Conservation (phyloP, 768 basidiomycete genomes). For the Coprinopsis cinerea region DNA sequence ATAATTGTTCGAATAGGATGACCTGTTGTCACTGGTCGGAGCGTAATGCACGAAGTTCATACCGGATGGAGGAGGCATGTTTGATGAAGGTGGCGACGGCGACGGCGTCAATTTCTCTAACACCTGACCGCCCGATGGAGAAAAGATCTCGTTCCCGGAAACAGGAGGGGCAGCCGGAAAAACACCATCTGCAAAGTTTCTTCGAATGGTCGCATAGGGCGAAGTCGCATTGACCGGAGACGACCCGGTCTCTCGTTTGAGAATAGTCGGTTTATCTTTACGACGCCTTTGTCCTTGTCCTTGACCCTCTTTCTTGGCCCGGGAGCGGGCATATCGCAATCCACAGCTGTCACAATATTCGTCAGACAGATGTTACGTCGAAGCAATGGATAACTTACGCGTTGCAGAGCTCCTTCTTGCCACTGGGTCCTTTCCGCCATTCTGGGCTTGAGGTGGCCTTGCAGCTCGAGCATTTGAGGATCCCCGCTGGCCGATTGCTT, state of each 20-base stretch:
- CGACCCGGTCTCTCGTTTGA: slow-evolving; percentile 38
- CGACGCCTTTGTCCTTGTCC: slow-evolving; percentile 44
- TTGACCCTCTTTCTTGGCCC: slow-evolving; percentile 82
- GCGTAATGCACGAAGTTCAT: slow-evolving; percentile 58
- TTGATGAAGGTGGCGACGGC: slow-evolving; percentile 59
- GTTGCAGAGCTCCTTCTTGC: slow-evolving; percentile 89
- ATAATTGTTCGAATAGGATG: slow-evolving; percentile 31
- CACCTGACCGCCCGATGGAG: slow-evolving; percentile 36
- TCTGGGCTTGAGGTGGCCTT: slow-evolving; percentile 79
- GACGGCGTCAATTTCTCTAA: slow-evolving; percentile 44
- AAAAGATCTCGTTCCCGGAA: slow-evolving; percentile 53
- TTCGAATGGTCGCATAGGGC: slow-evolving; percentile 39
- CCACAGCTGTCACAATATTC: slow-evolving; percentile 52
- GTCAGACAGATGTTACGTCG: slow-evolving; percentile 8
- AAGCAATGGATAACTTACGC: slow-evolving; percentile 53
- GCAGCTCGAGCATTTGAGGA: slow-evolving; percentile 73
- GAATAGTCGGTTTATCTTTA: slow-evolving; percentile 54
- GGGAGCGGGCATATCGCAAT: slow-evolving; percentile 78
- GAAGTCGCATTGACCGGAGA: slow-evolving; percentile 28
- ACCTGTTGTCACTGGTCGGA: slow-evolving; percentile 25
- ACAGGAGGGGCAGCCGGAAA: slow-evolving; percentile 41
- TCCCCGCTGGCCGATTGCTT: slow-evolving; percentile 67
- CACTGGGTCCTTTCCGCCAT: slow-evolving; percentile 88
- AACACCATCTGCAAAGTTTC: slow-evolving; percentile 43
- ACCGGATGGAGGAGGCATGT: slow-evolving; percentile 46